Percentiles rank a stretch among this genome's conserved stretches.
Evolutionary conservation across 192 early-diverging fungal genomes (phyloP).

Genomic region (Powellomyces hirtus): DNA sequence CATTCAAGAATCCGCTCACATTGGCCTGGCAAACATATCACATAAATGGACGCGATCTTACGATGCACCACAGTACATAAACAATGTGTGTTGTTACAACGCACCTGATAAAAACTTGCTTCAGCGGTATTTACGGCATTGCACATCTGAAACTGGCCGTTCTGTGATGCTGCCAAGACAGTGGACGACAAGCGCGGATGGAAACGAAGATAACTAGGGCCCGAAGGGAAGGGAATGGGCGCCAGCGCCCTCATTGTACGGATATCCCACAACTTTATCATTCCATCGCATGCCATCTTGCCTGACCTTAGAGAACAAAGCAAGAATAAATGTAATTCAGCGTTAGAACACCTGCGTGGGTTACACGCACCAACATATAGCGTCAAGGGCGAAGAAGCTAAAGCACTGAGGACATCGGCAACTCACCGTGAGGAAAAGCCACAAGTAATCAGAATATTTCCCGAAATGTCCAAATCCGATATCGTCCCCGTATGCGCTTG

Average conservation of each 20-base stretch:
- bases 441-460: conserved; percentile 72
- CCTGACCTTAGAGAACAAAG: conserved; percentile 36
- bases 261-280: conserved; percentile 83
- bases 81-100: too few relatives aligned
- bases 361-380: too few relatives aligned
- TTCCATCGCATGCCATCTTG: conserved; percentile 66
- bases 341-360: background rate
- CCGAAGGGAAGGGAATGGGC: conserved; percentile 67
- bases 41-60: background rate
- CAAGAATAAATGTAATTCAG: background rate
- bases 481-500: conserved; percentile 76
- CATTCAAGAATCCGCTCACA: conserved; percentile 51
- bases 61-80: too few relatives aligned
- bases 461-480: conserved; percentile 72
- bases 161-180: conserved; percentile 63
- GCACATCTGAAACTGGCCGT: conserved; percentile 68
- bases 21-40: conserved; percentile 5
- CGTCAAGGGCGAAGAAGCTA: too few relatives aligned
- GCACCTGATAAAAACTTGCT: conserved; percentile 38
- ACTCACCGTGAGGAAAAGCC: conserved; percentile 67
- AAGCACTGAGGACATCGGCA: background rate
- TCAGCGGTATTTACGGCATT: conserved; percentile 49
- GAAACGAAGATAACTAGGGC: conserved; percentile 69
- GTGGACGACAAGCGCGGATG: conserved; percentile 67
- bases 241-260: conserved; percentile 66